These are phyloP conservation scores for Astrephomene gubernaculifera DNA, from an alignment of 139 green algal species.

Conservation along the genomic window DNA sequence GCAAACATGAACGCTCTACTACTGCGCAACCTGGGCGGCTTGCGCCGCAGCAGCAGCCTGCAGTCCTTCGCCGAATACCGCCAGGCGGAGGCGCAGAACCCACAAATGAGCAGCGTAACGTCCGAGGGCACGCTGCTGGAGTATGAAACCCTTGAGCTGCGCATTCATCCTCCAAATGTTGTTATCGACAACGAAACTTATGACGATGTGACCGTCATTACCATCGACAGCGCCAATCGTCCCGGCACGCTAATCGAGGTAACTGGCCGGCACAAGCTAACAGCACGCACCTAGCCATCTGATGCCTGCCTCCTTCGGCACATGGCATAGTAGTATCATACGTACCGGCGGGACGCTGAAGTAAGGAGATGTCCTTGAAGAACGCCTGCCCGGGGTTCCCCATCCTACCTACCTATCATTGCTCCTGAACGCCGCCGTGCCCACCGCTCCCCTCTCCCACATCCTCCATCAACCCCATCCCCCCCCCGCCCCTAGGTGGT, in stretches of 20 bases:
- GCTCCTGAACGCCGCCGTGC: neutral
- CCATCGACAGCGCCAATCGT: conserved; percentile 94
- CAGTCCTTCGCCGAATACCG: conserved; percentile 60
- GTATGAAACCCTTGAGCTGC: conserved; percentile 85
- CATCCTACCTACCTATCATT: neutral
- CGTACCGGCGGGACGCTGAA: no score
- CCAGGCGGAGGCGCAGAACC: conserved; percentile 51
- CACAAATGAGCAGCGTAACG: conserved; percentile 54
- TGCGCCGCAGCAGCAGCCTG: conserved; percentile 48
- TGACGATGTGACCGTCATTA: conserved; percentile 83
- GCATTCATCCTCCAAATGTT: conserved; percentile 85
- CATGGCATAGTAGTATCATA: no score
- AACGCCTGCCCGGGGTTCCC: no score
- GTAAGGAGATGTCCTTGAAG: no score
- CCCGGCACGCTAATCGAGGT: conserved; percentile 94
- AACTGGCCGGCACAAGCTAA: no score
- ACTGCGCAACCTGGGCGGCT: conserved; percentile 40
- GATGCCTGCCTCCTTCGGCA: no score
- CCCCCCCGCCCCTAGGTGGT: conserved; percentile 82
- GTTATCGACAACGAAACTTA: conserved; percentile 85
- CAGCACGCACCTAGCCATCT: no score
- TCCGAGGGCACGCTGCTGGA: conserved; percentile 80
- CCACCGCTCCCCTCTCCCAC: neutral
- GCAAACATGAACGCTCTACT: conserved; percentile 51
- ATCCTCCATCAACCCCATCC: neutral